Evolutionary conservation across 2,329 filamentous ascomycete species (phyloP).

Genomic region (Ceratocystis harringtonii): DNA sequence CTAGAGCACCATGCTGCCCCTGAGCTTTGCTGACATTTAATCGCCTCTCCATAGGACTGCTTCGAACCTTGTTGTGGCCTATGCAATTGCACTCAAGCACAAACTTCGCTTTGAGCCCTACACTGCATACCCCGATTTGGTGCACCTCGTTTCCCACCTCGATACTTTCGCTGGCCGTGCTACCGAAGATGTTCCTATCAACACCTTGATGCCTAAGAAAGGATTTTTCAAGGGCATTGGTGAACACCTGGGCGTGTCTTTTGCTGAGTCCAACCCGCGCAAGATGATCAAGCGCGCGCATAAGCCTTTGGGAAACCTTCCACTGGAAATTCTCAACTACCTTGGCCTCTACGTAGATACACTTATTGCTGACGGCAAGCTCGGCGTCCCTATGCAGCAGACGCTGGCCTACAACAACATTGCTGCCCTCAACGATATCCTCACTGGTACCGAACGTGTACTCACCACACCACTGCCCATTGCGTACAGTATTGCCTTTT

Average conservation of each 20-base stretch:
- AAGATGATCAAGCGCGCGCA: conserved; percentile 60
- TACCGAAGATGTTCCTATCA: conserved; percentile 26
- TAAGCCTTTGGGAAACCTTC: conserved; percentile 65
- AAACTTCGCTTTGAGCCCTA: conserved; percentile 73
- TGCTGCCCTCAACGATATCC: conserved; percentile 52
- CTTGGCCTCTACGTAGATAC: conserved; percentile 51
- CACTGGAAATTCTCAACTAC: conserved; percentile 64
- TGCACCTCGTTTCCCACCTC: conserved; percentile 53
- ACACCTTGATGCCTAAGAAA: conserved; percentile 27
- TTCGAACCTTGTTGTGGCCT: conserved; percentile 65
- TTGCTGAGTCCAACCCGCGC: conserved; percentile 63
- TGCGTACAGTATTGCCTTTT: conserved; percentile 71
- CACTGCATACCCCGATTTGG: conserved; percentile 59
- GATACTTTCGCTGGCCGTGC: conserved; percentile 55
- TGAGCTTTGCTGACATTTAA: background rate
- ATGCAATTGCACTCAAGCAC: conserved; percentile 65
- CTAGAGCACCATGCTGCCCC: no score
- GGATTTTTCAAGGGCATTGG: conserved; percentile 48
- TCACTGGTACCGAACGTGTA: conserved; percentile 60
- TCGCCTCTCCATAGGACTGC: conserved; percentile 30
- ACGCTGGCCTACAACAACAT: conserved; percentile 46
- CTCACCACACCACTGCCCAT: conserved; percentile 69
- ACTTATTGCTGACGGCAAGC: conserved; percentile 39
- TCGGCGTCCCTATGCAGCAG: conserved; percentile 43
- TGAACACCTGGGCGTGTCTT: conserved; percentile 60